phyloP scores from a whole-genome alignment of 371 early-diverging fungal genomes.

The Rhizomucor pusillus region DNA sequence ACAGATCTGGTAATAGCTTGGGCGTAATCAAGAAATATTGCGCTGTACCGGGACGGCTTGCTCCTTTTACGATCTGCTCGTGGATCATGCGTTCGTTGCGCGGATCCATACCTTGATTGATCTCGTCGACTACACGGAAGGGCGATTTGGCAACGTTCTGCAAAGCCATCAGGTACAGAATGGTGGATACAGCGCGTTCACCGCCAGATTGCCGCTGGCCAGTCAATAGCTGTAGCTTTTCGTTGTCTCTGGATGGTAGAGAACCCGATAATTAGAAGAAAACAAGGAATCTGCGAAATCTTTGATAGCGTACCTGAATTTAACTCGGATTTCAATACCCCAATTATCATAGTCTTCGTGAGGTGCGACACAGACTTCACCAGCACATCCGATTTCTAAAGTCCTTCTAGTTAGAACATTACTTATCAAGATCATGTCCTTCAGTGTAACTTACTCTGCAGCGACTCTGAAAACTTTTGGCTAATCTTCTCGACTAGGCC shows the following conservation, averaged over 20 bases:
- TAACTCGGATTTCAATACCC: conserved; percentile 95
- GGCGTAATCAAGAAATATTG: conserved; percentile 99
- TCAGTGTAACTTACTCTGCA: conserved; percentile 47
- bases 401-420: background rate
- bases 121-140: conserved; percentile 99
- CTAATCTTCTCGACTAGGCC: conserved; percentile 63
- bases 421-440: background rate
- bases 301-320: conserved; percentile 60
- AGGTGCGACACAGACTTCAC: conserved; percentile 74
- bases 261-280: no score
- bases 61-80: conserved; percentile 83
- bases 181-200: conserved; percentile 94
- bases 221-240: conserved; percentile 84
- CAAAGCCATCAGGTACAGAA: conserved; percentile 95
- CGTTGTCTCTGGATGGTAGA: conserved; percentile 59
- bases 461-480: conserved; percentile 69
- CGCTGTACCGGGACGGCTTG: conserved; percentile 61
- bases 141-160: conserved; percentile 88
- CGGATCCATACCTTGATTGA: conserved; percentile 99
- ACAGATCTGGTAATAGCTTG: conserved; percentile 95
- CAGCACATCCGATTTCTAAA: conserved; percentile 80
- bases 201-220: conserved; percentile 98
- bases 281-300: background rate
- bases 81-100: conserved; percentile 97
- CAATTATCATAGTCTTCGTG: conserved; percentile 89